phyloP scores from a whole-genome alignment of 768 basidiomycete genomes.

The Pleurotus tuber-regium region DNA sequence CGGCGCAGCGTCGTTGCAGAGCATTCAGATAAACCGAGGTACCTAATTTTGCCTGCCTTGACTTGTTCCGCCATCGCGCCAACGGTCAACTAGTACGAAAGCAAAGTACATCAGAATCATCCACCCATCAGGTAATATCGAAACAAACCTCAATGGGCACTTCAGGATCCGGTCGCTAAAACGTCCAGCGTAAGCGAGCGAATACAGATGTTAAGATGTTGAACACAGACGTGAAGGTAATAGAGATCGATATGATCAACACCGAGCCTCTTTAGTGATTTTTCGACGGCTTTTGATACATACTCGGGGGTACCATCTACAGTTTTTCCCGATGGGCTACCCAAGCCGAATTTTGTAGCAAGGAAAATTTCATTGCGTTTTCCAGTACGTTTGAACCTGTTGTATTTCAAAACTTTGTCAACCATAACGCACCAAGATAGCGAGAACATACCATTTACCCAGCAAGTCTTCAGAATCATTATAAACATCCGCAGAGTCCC shows the following conservation, averaged over 20 bases:
- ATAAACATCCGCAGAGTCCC: slow-evolving; percentile 48
- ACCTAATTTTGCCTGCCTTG: slow-evolving; percentile 47
- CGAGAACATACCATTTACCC: slow-evolving; percentile 36
- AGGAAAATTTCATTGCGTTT: slow-evolving; percentile 56
- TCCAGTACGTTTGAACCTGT: slow-evolving; percentile 49
- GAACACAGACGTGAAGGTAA: slow-evolving; percentile 38
- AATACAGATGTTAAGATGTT: not conserved
- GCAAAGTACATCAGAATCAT: not conserved
- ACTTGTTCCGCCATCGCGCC: slow-evolving; percentile 51
- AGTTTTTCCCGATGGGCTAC: slow-evolving; percentile 11
- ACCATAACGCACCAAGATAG: not conserved
- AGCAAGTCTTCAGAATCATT: slow-evolving; percentile 41
- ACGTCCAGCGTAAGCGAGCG: not conserved
- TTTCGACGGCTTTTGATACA: slow-evolving; percentile 33
- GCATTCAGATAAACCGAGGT: slow-evolving; percentile 55
- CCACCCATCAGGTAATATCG: no score
- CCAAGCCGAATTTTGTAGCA: slow-evolving; percentile 48
- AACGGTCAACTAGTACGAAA: slow-evolving; percentile 32
- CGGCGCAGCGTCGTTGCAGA: slow-evolving; percentile 45
- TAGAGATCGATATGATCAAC: slow-evolving; percentile 43
- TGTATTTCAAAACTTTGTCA: not conserved
- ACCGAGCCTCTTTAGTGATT: slow-evolving; percentile 39
- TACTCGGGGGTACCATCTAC: slow-evolving; percentile 34
- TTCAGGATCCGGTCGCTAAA: slow-evolving; percentile 22
- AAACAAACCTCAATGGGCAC: slow-evolving; percentile 26